Evolutionary conservation across 768 basidiomycete genomes (phyloP).

Genomic region (Rhizopogon vesiculosus): DNA sequence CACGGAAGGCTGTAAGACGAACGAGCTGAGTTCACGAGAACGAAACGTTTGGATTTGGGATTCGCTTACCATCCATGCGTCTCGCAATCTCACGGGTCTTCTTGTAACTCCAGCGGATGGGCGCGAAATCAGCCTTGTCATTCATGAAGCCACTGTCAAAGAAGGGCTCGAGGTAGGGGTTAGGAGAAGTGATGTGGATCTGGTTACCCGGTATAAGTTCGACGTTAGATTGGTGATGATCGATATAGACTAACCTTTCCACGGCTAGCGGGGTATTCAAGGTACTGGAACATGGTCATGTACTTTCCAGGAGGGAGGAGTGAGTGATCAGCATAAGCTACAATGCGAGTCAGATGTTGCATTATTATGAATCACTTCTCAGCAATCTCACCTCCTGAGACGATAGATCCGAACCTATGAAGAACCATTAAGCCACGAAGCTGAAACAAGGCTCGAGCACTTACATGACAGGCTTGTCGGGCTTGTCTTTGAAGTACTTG

Average conservation of each 20-base stretch:
- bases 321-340: constrained; percentile 66
- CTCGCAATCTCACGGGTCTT: constrained; percentile 68
- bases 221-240: not conserved
- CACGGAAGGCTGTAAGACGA: constrained; percentile 50
- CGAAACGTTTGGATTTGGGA: not conserved
- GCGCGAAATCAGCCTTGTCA: constrained; percentile 72
- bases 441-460: constrained; percentile 8
- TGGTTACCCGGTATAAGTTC: constrained; percentile 13
- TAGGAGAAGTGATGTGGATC: constrained; percentile 59
- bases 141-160: constrained; percentile 81
- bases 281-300: constrained; percentile 72
- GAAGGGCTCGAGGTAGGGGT: constrained; percentile 57
- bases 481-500: constrained; percentile 74
- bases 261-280: constrained; percentile 72
- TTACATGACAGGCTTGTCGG: constrained; percentile 73
- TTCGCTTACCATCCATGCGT: constrained; percentile 56
- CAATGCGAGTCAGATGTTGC: not conserved
- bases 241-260: constrained; percentile 43
- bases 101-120: constrained; percentile 76
- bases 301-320: constrained; percentile 70
- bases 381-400: constrained; percentile 43
- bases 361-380: not conserved
- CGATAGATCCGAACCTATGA: constrained; percentile 58
- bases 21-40: not conserved
- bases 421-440: not conserved